Evolutionary conservation across 2,329 filamentous ascomycete genomes (phyloP), one percentile per base, ranked within the genome.

Genomic region (Colletotrichum musae): DNA sequence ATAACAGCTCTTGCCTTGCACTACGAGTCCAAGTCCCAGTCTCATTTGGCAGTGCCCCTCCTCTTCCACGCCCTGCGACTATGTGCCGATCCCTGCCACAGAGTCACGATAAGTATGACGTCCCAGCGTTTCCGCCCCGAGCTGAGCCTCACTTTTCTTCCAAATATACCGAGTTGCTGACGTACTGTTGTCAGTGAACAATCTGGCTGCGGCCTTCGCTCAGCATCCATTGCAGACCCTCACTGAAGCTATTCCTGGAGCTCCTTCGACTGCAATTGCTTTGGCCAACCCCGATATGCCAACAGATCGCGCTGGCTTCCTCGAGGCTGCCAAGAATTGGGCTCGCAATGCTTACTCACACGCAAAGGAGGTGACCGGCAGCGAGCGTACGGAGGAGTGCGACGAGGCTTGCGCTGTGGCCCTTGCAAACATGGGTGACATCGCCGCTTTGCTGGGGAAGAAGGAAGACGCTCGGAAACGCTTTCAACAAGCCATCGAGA

Each of bases 391-490:
- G 2, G 86, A 91, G 58, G 94, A 97, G 76, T 98, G 95, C 76
- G 94, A 97, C 77, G 80, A 92, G 64, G 93, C 92, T 1, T 98
- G 95, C 76, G 92, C 92, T 2, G 92, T 92, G 6, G 93, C 95
- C 7, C 90, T 93, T n/a, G 93, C 94, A 79, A 97, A 97, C 77
- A 87, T 97, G 61, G 95, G 91, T 26, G 93, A 97, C 74, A 91
- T 98, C 73, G 92, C 93, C 0, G 90, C 93, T 72, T 91, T 96
- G 87, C 81, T 91, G 69, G 91, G 92, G 1, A 87, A 93, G 74
- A 75, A 85, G 1, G 82, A 83, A 4, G 86, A 92, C 72, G 94
- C 95, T 2, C 86, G 86, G 74, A 86, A 85, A 73, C 88, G 88
- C 76, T 97, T 93, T 76, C 82, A 86, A 62, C 88, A 97, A 77